Evolutionary conservation across 108 stramenopile genomes (phyloP).

Genomic region (Stephanodiscus minutulus): DNA sequence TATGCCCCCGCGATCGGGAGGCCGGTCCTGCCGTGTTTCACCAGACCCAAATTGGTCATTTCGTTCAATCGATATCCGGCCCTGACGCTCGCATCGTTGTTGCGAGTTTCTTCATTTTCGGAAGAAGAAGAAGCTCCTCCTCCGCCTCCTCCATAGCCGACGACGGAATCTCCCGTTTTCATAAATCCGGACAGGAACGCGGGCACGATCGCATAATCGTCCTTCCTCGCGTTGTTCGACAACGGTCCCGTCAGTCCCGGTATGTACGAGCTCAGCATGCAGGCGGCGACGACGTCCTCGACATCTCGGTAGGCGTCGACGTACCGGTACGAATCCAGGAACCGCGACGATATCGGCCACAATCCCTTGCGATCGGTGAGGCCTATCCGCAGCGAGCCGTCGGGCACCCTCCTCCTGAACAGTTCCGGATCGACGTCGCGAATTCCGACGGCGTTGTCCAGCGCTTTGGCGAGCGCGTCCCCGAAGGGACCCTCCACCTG

Average conservation of each 20-base stretch:
- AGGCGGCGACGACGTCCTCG: conserved; percentile 58
- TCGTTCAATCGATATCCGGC: conserved; percentile 43
- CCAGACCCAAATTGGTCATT: conserved; percentile 49
- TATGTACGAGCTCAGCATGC: conserved; percentile 68
- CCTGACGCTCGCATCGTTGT: conserved; percentile 3
- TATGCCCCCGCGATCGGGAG: conserved; percentile 1
- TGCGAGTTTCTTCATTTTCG: too few species aligned
- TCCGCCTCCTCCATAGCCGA: too few species aligned
- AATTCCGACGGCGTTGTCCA: conserved; percentile 3
- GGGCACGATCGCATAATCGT: conserved; percentile 24
- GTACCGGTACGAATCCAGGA: conserved; percentile 59
- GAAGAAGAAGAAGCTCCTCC: too few species aligned
- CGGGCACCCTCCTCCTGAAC: conserved; percentile 36
- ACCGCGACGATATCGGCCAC: conserved; percentile 24
- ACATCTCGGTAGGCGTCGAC: conserved; percentile 59
- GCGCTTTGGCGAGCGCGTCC: conserved; percentile 30
- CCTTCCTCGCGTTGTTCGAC: conserved; percentile 8
- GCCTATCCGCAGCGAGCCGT: conserved; percentile 52
- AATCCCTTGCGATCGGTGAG: conserved; percentile 62
- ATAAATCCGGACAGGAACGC: conserved; percentile 23
- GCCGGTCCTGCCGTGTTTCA: conserved; percentile 54
- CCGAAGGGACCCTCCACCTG: conserved; percentile 50
- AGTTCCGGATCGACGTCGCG: conserved; percentile 54
- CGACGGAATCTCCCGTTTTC: conserved; percentile 4
- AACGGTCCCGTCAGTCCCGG: conserved; percentile 64